A percentile compares a stretch with the other conserved stretches of the same genome.
Evolutionary conservation across 805 yeast genomes (phyloP).

Genomic region (Nematodospora valgi): DNA sequence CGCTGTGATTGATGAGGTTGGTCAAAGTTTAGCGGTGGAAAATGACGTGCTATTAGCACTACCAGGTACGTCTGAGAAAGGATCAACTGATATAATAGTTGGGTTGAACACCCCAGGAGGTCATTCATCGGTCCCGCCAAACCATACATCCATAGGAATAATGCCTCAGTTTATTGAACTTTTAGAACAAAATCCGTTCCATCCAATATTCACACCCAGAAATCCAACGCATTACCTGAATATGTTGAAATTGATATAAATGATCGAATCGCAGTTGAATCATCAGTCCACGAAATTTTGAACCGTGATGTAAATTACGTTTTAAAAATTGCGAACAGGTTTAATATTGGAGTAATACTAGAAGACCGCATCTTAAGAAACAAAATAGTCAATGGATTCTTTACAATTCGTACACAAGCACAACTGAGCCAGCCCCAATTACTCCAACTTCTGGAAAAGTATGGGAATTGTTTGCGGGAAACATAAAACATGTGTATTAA

Average conservation of each 20-base stretch:
- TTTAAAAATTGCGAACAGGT: conserved; percentile 22
- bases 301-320: conserved; percentile 15
- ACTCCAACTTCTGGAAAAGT: conserved; percentile 40
- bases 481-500: conserved; percentile 59
- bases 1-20: conserved; percentile 64
- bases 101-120: conserved; percentile 67
- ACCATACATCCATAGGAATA: conserved; percentile 77
- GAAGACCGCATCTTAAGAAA: conserved; percentile 11
- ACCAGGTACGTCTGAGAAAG: conserved; percentile 45
- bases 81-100: conserved; percentile 45
- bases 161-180: conserved; percentile 53
- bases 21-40: conserved; percentile 37
- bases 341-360: conserved; percentile 21
- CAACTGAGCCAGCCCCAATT: conserved; percentile 44
- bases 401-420: conserved; percentile 12
- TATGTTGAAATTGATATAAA: conserved; percentile 25
- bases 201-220: conserved; percentile 40
- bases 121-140: conserved; percentile 78
- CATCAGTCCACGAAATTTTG: conserved; percentile 23
- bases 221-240: conserved; percentile 60
- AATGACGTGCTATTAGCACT: conserved; percentile 57
- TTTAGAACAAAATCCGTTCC: conserved; percentile 57
- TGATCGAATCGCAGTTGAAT: conserved; percentile 34
- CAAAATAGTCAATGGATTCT: conserved; percentile 14
- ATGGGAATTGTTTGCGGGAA: conserved; percentile 61